These are phyloP conservation scores for Cryphonectria carpinicola DNA, from an alignment of 2,329 filamentous ascomycete genomes.

Conservation along the genomic window DNA sequence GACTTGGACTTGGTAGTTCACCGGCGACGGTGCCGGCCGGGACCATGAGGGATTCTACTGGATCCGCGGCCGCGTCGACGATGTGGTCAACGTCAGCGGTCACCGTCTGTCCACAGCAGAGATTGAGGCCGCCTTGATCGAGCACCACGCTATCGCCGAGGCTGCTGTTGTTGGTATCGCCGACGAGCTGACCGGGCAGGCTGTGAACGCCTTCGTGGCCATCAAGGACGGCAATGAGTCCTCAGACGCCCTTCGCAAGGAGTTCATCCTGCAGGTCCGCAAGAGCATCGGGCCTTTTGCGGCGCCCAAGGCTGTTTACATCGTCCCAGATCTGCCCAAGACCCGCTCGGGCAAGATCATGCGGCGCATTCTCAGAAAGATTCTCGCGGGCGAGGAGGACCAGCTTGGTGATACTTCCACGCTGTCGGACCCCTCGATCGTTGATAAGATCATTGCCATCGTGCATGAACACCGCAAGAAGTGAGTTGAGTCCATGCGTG, in stretches of 20 bases:
- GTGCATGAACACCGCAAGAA: constrained; percentile 69
- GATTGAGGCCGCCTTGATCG: constrained; percentile 94
- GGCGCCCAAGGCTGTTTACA: constrained; percentile 88
- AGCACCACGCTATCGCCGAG: constrained; percentile 88
- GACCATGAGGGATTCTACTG: constrained; percentile 99
- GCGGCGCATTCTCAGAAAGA: constrained; percentile 95
- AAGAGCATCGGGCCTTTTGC: constrained; percentile 98
- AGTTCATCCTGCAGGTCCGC: constrained; percentile 90
- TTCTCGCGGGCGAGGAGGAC: constrained; percentile 94
- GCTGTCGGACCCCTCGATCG: constrained; percentile 88
- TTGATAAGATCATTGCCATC: constrained; percentile 83
- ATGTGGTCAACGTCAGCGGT: constrained; percentile 97
- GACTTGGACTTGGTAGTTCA: constrained; percentile 63
- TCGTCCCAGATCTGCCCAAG: constrained; percentile 94
- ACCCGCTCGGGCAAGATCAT: constrained; percentile 99
- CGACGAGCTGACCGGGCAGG: constrained; percentile 95
- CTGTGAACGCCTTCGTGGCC: constrained; percentile 94
- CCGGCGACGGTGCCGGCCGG: constrained; percentile 89
- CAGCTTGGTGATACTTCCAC: constrained; percentile 92
- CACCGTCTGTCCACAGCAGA: constrained; percentile 96
- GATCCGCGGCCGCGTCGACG: constrained; percentile 97
- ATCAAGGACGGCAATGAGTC: constrained; percentile 83
- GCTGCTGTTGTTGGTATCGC: constrained; percentile 91
- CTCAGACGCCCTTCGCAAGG: constrained; percentile 84
- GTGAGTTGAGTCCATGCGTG: constrained; percentile 37